A percentile compares a stretch with the other conserved stretches of the same genome.
Evolutionary conservation across 1,284 basidiomycete genomes (phyloP).

Genomic region (Amylostereum areolatum): DNA sequence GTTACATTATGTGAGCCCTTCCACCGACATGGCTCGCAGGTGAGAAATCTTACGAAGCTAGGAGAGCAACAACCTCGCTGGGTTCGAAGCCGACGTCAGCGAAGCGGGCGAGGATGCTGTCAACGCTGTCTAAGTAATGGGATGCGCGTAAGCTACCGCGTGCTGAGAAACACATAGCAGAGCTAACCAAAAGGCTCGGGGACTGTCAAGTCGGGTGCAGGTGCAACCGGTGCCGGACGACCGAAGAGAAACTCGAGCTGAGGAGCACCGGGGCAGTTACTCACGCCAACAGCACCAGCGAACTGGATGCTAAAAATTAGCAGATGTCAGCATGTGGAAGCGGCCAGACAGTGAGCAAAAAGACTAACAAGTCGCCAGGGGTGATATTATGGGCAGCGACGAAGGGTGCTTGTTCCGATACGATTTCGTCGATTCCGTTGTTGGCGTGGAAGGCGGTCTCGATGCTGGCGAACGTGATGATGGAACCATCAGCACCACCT

Average conservation of each 20-base stretch:
- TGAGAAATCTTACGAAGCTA: slow-evolving; percentile 23
- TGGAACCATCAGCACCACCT: slow-evolving; percentile 35
- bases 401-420: slow-evolving; percentile 25
- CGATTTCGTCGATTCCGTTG: slow-evolving; percentile 30
- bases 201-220: slow-evolving; percentile 31
- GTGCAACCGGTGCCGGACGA: slow-evolving; percentile 22
- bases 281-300: slow-evolving; percentile 32
- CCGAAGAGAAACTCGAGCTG: slow-evolving; percentile 33
- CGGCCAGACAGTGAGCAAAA: background rate
- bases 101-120: slow-evolving; percentile 32
- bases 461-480: slow-evolving; percentile 28
- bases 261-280: slow-evolving; percentile 37
- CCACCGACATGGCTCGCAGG: slow-evolving; percentile 5
- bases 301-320: slow-evolving; percentile 27
- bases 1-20: background rate
- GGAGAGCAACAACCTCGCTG: slow-evolving; percentile 34
- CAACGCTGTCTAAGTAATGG: slow-evolving; percentile 24
- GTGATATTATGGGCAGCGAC: slow-evolving; percentile 27
- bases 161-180: background rate
- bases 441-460: slow-evolving; percentile 30
- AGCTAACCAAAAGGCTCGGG: slow-evolving; percentile 29
- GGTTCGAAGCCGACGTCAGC: slow-evolving; percentile 34
- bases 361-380: slow-evolving; percentile 28
- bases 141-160: background rate
- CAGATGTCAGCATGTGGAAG: background rate